Percentiles rank a stretch among this genome's conserved stretches.
phyloP scores from a whole-genome alignment of 441 rosid genomes.

The Populus hybrid region DNA sequence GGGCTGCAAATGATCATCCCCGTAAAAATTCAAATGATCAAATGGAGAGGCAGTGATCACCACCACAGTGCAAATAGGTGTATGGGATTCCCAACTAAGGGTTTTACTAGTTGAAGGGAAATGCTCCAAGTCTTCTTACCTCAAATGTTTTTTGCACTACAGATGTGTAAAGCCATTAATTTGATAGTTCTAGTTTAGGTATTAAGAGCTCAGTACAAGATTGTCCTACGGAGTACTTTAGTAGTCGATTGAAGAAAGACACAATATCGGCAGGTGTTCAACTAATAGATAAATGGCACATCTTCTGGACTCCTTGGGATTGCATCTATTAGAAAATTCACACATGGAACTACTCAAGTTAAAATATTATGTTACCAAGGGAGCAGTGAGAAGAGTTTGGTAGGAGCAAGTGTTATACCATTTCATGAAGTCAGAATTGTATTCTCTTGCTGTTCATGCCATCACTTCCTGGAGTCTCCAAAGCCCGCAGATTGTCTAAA shows the following conservation, averaged over 20 bases:
- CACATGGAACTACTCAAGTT: neutral
- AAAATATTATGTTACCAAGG: neutral
- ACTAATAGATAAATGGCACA: neutral
- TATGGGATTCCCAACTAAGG: neutral
- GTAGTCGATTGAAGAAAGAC: neutral
- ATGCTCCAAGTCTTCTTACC: neutral
- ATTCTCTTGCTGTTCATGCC: neutral
- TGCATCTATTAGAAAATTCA: neutral
- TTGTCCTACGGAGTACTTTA: neutral
- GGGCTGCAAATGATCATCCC: neutral
- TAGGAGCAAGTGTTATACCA: neutral
- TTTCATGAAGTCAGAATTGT: neutral
- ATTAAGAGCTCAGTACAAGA: neutral
- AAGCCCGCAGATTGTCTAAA: conserved; percentile 33
- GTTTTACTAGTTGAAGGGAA: neutral
- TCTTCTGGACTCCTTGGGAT: neutral
- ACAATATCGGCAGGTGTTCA: neutral
- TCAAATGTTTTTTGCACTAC: neutral
- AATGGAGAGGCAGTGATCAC: neutral
- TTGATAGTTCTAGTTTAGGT: neutral
- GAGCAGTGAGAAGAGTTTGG: neutral
- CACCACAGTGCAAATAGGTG: neutral
- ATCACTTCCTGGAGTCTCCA: conserved; percentile 12
- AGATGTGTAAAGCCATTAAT: neutral
- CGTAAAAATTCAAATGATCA: neutral